Conservation (phyloP, 345 rosid genomes). For the Populus ilicifolia region DNA sequence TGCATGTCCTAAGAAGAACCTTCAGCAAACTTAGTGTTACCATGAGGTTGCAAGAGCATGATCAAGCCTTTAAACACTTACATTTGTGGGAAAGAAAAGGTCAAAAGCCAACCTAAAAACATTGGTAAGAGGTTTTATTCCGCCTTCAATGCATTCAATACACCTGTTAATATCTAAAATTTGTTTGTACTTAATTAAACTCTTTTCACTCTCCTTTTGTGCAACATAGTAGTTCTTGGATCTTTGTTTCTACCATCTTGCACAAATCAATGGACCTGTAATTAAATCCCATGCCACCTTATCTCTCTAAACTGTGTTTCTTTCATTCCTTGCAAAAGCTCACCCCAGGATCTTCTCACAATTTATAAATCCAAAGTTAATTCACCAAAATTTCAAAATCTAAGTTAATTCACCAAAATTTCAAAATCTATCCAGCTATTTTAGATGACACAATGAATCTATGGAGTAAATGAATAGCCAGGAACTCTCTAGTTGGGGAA, state of each 20-base stretch:
- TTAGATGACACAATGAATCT: neutral
- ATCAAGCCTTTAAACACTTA: neutral
- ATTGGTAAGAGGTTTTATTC: neutral
- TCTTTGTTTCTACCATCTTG: neutral
- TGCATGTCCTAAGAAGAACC: neutral
- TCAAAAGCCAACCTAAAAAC: neutral
- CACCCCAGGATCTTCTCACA: neutral
- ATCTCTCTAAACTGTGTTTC: neutral
- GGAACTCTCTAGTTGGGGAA: neutral
- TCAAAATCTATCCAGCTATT: neutral
- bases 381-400: neutral
- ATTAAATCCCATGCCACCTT: neutral
- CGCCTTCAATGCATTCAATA: neutral
- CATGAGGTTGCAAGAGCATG: neutral
- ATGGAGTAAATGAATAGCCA: neutral
- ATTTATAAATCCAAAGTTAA: neutral
- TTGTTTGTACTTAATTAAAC: neutral
- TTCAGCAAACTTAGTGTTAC: neutral
- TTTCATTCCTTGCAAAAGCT: neutral
- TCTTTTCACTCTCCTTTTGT: neutral
- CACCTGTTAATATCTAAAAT: neutral
- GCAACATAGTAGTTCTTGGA: neutral
- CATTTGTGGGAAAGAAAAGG: neutral
- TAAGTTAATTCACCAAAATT: neutral
- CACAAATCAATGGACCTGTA: neutral